Evolutionary conservation across 176 grass and related monocot genomes (phyloP), one percentile per base, ranked within the genome.

Genomic region (Raddia guianensis): DNA sequence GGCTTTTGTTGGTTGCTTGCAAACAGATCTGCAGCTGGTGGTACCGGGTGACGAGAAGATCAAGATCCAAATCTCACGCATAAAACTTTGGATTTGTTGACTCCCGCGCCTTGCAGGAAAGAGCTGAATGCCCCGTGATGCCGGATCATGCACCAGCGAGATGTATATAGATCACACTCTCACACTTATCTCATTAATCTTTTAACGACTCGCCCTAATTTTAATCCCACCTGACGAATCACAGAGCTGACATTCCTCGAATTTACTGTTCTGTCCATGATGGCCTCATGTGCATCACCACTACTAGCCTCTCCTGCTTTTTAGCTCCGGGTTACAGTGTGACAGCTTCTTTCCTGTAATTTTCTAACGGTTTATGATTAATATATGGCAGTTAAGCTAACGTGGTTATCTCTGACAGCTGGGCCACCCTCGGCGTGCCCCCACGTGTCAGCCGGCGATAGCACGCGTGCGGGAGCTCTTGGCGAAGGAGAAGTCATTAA

Each of bases 191-290:
- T 32, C 45, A 8, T 12, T 12, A 1, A 70, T 66, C 48, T 74
- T 83, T 55, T 74, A 73, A 13, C 2, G n/a, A 19, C 43, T 35
- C 15, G 5, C 13, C 18, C 37, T 35, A 51, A 34, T 65, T n/a
- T 12, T 66, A 66, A 80, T 66, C 60, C 9, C 4, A 42, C 11
- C 61, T 37, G 32, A 67, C 76, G 70, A 80, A 80, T 86, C 49
- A 58, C 9, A 44, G 61, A 6, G 44, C 52, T 80, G 63, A 81
- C 71, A 86, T 86, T 86, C 78, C 75, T 69, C 63, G 71, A 86
- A 81, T 80, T 85, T 75, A 75, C 71, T 49, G 16, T 74, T 32
- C 42, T 49, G 7, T 12, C 33, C 46, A 15, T 42, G 5, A 5
- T 14, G 51, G 21, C 16, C 42, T 59, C 84, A 74, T 66, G 68